Percentiles rank a stretch among this genome's conserved stretches.
Conservation (phyloP, 2,329 filamentous ascomycete species). For the Penicillium rolfsii region DNA sequence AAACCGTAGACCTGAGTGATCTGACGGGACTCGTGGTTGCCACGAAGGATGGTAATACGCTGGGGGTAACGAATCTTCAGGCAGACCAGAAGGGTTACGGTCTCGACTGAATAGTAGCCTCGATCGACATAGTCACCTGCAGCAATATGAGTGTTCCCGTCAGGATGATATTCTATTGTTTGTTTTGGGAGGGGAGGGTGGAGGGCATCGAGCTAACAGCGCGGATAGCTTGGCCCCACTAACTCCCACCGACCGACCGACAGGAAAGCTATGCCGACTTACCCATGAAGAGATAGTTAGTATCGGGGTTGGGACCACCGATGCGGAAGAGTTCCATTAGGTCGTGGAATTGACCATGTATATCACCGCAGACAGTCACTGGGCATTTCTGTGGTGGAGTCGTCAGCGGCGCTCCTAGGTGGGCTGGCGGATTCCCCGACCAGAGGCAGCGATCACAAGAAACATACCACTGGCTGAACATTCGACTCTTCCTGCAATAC, state of each 20-base stretch:
- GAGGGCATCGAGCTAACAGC: neutral
- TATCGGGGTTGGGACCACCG: constrained; percentile 95
- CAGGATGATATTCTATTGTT: neutral
- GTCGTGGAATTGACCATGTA: constrained; percentile 98
- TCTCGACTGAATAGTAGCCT: constrained; percentile 99
- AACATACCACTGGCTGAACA: constrained; percentile 92
- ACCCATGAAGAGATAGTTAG: constrained; percentile 99
- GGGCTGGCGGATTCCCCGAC: constrained; percentile 21
- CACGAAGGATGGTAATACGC: constrained; percentile 96
- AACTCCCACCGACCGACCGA: constrained; percentile 16
- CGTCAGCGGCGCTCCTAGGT: constrained; percentile 23
- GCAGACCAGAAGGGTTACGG: constrained; percentile 91
- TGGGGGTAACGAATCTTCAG: constrained; percentile 98
- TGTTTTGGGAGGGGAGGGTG: neutral
- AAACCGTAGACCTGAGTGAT: constrained; percentile 99
- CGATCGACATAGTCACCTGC: constrained; percentile 96
- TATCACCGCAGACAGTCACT: constrained; percentile 97
- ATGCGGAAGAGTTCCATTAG: constrained; percentile 99
- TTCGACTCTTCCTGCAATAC: constrained; percentile 97
- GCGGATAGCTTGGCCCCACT: constrained; percentile 10
- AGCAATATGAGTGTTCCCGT: constrained; percentile 4
- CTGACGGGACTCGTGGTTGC: constrained; percentile 98
- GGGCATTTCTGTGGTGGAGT: constrained; percentile 80
- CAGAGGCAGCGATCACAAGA: constrained; percentile 21
- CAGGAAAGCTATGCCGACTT: constrained; percentile 38